These are phyloP conservation scores for Novymonas esmeraldas DNA, from an alignment of 208 protist species.

Conservation along the genomic window DNA sequence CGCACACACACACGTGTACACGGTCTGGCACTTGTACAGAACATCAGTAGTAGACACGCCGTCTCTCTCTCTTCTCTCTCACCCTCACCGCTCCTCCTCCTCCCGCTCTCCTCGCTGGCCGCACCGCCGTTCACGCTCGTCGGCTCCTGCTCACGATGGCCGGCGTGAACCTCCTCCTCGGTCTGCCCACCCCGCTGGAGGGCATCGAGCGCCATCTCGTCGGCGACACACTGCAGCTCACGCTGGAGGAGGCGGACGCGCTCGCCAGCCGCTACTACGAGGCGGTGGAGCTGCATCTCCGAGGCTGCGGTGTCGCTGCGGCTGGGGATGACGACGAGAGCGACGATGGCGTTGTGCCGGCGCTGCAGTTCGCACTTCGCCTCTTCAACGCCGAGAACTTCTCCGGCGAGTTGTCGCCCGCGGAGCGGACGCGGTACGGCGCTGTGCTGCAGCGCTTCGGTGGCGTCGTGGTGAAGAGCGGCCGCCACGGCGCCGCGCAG, in stretches of 20 bases:
- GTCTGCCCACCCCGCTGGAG: constrained; percentile 51
- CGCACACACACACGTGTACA: constrained; percentile 1
- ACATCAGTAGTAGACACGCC: too few relatives aligned
- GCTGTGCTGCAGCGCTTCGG: constrained; percentile 52
- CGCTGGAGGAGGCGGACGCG: constrained; percentile 43
- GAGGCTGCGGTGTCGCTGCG: constrained; percentile 8
- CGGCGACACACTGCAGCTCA: constrained; percentile 40
- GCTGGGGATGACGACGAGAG: not conserved
- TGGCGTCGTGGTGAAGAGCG: constrained; percentile 19
- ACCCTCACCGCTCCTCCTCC: too few relatives aligned
- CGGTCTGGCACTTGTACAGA: too few relatives aligned
- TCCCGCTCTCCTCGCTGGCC: too few relatives aligned
- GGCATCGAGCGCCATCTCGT: constrained; percentile 32
- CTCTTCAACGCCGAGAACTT: constrained; percentile 91
- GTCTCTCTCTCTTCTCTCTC: too few relatives aligned
- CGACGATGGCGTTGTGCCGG: constrained; percentile 54
- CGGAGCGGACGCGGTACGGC: constrained; percentile 50
- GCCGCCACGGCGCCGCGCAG: too few relatives aligned
- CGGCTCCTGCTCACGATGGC: too few relatives aligned
- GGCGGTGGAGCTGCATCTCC: constrained; percentile 50
- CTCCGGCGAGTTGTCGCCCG: constrained; percentile 67
- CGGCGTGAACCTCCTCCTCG: constrained; percentile 51
- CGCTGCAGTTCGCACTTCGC: constrained; percentile 72
- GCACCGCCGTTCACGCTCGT: too few relatives aligned
- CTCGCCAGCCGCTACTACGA: constrained; percentile 44